Base-by-base conservation (phyloP, 495 filamentous ascomycete genomes). In the Penicillium salamii region DNA sequence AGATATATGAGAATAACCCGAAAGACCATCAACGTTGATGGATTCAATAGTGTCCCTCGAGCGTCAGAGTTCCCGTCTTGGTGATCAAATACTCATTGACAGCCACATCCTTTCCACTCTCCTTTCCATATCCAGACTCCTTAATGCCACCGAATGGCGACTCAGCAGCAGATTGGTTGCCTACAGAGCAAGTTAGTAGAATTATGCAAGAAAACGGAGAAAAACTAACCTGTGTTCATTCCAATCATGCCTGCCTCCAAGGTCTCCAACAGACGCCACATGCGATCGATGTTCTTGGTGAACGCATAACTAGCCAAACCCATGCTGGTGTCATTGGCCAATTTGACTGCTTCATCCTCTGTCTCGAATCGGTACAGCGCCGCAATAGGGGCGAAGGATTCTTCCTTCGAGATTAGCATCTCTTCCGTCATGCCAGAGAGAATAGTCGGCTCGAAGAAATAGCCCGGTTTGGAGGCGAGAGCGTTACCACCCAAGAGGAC, bases 211-310 rank as follows among this genome's bases (percentile, higher is more conserved):
- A 8, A 12, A n/a, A n/a, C n/a, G n/a, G n/a, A n/a, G n/a, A n/a
- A 6, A 36, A n/a, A 54, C 56, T 41, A 46, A 79, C 84, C 83
- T 33, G 79, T 84, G 50, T 87, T 86, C 69, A 87, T 58, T 5
- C 83, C 86, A 50, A 90, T 83, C 85, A 90, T 89, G 1, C 86
- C 86, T 2, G 86, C 84, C 59, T 90, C 86, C 28, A 90, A 65
- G 42, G 85, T 86, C 67, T 89, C 86, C 54, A 88, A 69, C 57
- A 90, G 59, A 40, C 86, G 70, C 86, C 85, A 89, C 53, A 82
- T 72, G 1, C 86, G 79, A 58, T 89, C 85, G 17, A 87, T 66
- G 51, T 88, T 83, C 72, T 87, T 86, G 4, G 85, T 87, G 65
- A 89, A 90, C 41, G 80, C 86, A 60, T 89, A 86, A 33, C 80